Evolutionary conservation across 805 yeast species (phyloP), one percentile per base, ranked within the genome.

Genomic region (Maudiozyma bulderi): DNA sequence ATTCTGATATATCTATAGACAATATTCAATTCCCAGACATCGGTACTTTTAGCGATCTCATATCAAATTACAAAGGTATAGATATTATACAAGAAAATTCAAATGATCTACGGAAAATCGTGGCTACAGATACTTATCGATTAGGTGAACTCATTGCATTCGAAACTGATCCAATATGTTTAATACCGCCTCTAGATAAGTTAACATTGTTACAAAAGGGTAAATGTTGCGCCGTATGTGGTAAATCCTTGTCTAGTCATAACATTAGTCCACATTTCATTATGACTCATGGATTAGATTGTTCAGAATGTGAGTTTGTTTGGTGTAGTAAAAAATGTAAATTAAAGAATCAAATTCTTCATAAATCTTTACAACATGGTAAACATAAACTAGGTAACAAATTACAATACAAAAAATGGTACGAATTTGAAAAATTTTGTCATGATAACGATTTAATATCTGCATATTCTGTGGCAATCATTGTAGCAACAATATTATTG

Each of bases 321-420:
- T 86, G 93, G 91, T 86, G 95, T 64, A 74, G 81, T 6, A 70
- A 66, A 44, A 63, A 61, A 8, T 86, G 95, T 68, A 80, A 81
- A 57, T 74, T 73, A 50, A 53, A 54, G 20, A 82, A 82, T 56
- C 57, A 64, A 13, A 14, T 20, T 6, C 61, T 75, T 8, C 95
- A 87, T 61, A 66, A 68, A 1, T 62, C 72, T 2, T 69, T 82
- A 48, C 80, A 81, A 60, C 95, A 87, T 60, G 70, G 69, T 47
- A 59, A 72, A 8, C 67, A 46, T 14, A 52, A 51, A 63, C 50
- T 50, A 46, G 38, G 38, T 6, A n/a, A 11, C 11, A 11, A 35
- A 5, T 9, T 35, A 3, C 38, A 35, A 5, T 35, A 35, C n/a
- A 35, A 35, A 13, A 15, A 35, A 15, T 35, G 38, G 38, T 35